Base-by-base conservation (phyloP, 1,284 basidiomycete species). In the Papiliotrema laurentii region DNA sequence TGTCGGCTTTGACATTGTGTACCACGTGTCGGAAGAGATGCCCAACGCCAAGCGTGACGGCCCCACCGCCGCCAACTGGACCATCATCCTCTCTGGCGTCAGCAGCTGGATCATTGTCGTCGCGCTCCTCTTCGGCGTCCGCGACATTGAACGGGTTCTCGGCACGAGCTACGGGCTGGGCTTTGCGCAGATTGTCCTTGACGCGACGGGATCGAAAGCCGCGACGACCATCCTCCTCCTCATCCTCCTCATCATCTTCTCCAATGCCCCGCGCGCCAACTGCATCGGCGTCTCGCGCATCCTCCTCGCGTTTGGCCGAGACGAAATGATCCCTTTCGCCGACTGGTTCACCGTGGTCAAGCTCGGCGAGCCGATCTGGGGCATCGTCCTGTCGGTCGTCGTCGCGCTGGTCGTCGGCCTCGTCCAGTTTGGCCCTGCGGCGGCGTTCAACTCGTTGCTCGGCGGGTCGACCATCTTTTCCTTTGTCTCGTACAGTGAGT, bases 101-200 rank as follows among this genome's bases (percentile, higher is more conserved):
- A 73, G 74, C 2, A 80, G 81, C 0, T 74, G 83, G 16, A 47
- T 83, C 10, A 83, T 84, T 61, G 71, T 86, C 26, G 75, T 86
- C 38, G 80, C 81, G 0, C 78, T 87, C 16, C 71, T 85, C 21
- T 87, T 87, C 59, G 83, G 81, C 25, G 70, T 85, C 18, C 79
- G 76, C 5, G 81, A 86, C 59, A 75, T 83, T 31, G 53, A 71
- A 6, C 75, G 68, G 1, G 74, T 86, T 14, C 73, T 84, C 28
- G 69, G 75, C 47, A 79, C 81, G 0, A 63, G 77, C 13, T 78
- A 80, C 9, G 84, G 84, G 7, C 76, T 86, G 21, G 83, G 83
- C 1, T 79, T 83, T 54, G 77, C 80, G 27, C 45, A 50, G 6
- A 64, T 76, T 46, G 81, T 37, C 46, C 51, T 60, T 51, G 58